phyloP scores from a whole-genome alignment of 208 protist species.

The Zelonia costaricensis region DNA sequence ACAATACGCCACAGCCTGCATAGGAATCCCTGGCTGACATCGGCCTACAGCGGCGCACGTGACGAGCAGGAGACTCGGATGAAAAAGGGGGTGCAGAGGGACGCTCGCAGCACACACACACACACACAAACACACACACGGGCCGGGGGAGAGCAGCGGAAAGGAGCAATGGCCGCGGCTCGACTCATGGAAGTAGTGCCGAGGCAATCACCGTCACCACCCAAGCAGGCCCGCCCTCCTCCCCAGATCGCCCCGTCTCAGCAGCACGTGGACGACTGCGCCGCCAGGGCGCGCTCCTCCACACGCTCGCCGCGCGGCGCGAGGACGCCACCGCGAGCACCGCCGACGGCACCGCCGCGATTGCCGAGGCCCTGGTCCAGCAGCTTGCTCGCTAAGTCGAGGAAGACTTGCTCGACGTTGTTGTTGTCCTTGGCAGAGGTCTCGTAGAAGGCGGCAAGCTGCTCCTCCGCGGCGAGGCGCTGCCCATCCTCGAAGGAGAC shows the following conservation, averaged over 20 bases:
- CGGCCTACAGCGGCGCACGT: too few species aligned
- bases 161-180: too few species aligned
- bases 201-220: not conserved
- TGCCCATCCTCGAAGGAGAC: conserved; percentile 74
- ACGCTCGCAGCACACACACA: too few species aligned
- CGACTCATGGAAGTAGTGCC: too few species aligned
- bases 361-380: conserved; percentile 86
- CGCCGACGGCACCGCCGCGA: conserved; percentile 12
- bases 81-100: too few species aligned
- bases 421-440: conserved; percentile 87
- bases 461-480: conserved; percentile 69
- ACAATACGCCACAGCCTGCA: not conserved
- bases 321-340: conserved; percentile 19
- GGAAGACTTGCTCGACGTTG: conserved; percentile 87
- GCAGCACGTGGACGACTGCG: conserved; percentile 27
- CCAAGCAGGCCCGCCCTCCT: not conserved
- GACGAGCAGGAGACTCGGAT: conserved; percentile 4
- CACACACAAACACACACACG: not conserved
- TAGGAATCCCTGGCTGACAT: too few species aligned
- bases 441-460: conserved; percentile 81
- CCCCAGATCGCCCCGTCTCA: conserved; percentile 16
- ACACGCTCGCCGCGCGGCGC: conserved; percentile 30
- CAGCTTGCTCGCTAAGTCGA: conserved; percentile 91
- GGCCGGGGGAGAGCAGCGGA: not conserved
- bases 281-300: conserved; percentile 20